Evolutionary conservation across 139 green algal species (phyloP).

Genomic region (Volvox africanus): DNA sequence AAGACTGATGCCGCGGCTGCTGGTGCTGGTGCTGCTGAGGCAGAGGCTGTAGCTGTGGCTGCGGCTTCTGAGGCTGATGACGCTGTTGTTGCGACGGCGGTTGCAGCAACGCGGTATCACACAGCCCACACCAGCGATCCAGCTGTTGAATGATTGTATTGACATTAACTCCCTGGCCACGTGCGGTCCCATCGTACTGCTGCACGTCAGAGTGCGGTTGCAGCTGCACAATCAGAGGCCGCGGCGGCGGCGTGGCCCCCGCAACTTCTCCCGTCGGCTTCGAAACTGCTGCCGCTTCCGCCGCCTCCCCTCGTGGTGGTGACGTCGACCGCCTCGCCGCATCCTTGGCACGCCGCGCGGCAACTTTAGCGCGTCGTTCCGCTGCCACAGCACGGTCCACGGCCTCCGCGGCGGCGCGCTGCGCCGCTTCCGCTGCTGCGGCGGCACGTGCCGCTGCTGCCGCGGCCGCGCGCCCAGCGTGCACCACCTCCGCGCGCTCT

Average conservation of each 20-base stretch:
- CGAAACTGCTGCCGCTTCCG: not conserved
- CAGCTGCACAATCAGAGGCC: not conserved
- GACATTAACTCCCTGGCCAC: constrained; percentile 12
- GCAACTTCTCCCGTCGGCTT: not conserved
- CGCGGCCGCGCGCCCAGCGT: not conserved
- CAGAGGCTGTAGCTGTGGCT: not conserved
- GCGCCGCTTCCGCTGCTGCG: not conserved
- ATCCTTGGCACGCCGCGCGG: not conserved
- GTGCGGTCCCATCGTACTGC: not conserved
- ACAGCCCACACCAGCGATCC: constrained; percentile 33
- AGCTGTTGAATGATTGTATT: constrained; percentile 39
- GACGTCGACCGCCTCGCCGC: not conserved
- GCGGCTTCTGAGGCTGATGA: not conserved
- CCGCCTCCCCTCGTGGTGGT: not conserved
- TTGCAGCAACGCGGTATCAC: constrained; percentile 13
- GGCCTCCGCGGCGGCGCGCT: not conserved
- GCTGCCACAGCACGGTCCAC: not conserved
- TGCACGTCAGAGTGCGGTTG: not conserved
- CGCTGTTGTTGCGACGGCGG: not conserved
- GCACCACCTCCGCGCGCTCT: not conserved
- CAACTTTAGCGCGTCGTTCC: not conserved
- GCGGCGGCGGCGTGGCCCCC: not conserved
- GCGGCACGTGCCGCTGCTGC: not conserved
- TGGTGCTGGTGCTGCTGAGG: not conserved
- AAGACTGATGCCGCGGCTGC: not conserved